Evolutionary conservation across 148 eudicot species (phyloP).

Genomic region (Chenopodium album): DNA sequence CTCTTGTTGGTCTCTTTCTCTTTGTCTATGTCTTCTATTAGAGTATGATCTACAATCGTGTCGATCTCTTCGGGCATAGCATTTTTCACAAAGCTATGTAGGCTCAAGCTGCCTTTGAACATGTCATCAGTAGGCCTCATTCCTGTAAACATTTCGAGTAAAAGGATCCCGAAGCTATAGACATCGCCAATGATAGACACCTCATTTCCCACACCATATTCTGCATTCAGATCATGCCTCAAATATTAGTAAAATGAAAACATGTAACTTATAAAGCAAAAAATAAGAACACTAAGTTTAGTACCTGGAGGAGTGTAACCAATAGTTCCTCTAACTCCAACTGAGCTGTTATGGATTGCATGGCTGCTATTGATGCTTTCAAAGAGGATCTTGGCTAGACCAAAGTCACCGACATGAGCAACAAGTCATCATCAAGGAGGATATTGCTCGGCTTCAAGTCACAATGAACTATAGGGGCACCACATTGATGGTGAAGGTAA

Average conservation of each 20-base stretch:
- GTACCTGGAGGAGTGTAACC: conserved; percentile 38
- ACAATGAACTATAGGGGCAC: conserved; percentile 30
- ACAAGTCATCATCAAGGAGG: conserved; percentile 36
- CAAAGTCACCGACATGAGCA: conserved; percentile 47
- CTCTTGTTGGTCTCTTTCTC: neutral
- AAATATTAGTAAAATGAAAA: neutral
- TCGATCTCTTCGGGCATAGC: conserved; percentile 6
- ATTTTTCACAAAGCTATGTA: conserved; percentile 17
- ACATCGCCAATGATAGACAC: conserved; percentile 28
- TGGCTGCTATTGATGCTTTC: neutral
- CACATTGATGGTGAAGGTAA: conserved; percentile 36
- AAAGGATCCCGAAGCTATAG: conserved; percentile 34
- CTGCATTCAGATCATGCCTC: neutral
- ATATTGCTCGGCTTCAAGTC: conserved; percentile 43
- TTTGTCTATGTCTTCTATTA: conserved; percentile 7
- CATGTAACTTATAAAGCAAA: neutral
- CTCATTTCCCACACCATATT: conserved; percentile 32
- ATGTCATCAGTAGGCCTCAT: conserved; percentile 29
- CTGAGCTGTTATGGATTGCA: conserved; percentile 18
- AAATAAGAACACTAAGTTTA: no score
- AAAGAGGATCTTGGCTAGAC: conserved; percentile 35
- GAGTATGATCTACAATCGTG: conserved; percentile 8
- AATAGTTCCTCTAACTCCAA: conserved; percentile 30
- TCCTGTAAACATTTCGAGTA: conserved; percentile 32
- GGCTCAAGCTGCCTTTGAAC: conserved; percentile 23